Evolutionary conservation across 2,329 filamentous ascomycete species (phyloP).

Genomic region (Huntiella omanensis): DNA sequence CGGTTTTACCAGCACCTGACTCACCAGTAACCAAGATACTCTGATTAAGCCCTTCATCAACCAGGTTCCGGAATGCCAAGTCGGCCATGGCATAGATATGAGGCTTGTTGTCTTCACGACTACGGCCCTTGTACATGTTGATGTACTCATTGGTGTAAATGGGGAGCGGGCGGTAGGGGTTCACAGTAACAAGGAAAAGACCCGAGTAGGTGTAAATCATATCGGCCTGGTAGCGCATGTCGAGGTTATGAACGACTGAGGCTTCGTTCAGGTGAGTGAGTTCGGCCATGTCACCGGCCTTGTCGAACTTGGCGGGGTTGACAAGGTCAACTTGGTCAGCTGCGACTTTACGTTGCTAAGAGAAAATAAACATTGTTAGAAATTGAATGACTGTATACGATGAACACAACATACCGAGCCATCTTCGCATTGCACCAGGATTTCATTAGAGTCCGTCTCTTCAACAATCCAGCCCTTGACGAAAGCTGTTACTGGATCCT

Average conservation of each 20-base stretch:
- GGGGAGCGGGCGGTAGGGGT: constrained; percentile 83
- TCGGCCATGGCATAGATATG: constrained; percentile 98
- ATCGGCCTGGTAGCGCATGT: constrained; percentile 87
- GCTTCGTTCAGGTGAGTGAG: constrained; percentile 95
- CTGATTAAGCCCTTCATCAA: constrained; percentile 89
- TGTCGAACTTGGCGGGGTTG: constrained; percentile 98
- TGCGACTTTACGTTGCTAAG: constrained; percentile 68
- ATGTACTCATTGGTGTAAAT: constrained; percentile 96
- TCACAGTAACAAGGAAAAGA: constrained; percentile 88
- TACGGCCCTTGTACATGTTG: constrained; percentile 91
- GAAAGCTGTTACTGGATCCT: constrained; percentile 71
- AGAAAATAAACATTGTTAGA: constrained; percentile 11
- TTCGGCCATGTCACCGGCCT: constrained; percentile 97
- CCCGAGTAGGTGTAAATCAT: constrained; percentile 98
- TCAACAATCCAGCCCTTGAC: constrained; percentile 84
- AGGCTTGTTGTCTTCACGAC: constrained; percentile 81
- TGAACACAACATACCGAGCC: constrained; percentile 48
- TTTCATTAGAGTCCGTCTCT: constrained; percentile 47
- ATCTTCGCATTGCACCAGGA: constrained; percentile 86
- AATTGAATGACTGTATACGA: too few relatives aligned
- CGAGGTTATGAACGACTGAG: constrained; percentile 91
- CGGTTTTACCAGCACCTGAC: constrained; percentile 93
- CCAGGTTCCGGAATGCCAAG: constrained; percentile 83
- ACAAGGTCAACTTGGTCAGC: constrained; percentile 89
- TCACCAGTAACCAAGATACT: constrained; percentile 96